phyloP scores from a whole-genome alignment of 139 green algal genomes.

The Haematococcus lacustris region DNA sequence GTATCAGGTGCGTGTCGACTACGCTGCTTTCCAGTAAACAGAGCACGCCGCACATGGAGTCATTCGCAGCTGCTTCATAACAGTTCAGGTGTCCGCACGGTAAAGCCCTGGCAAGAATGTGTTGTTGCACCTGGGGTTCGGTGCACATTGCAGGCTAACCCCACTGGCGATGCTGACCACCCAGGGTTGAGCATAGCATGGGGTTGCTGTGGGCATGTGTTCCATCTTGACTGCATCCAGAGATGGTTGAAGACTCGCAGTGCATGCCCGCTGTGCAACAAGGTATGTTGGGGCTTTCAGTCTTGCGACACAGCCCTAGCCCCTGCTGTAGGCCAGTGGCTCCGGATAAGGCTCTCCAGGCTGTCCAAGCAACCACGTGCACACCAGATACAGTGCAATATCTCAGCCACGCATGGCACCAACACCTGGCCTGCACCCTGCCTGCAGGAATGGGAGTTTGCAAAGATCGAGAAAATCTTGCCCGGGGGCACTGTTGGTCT shows the following conservation, averaged over 20 bases:
- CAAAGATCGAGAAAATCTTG: conserved; percentile 51
- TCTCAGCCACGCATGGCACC: background rate
- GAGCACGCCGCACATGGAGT: background rate
- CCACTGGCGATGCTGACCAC: conserved; percentile 83
- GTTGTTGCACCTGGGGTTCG: background rate
- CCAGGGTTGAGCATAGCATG: conserved; percentile 89
- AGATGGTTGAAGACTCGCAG: conserved; percentile 91
- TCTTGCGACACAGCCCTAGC: background rate
- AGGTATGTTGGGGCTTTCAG: conserved; percentile 21
- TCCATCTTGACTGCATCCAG: conserved; percentile 98
- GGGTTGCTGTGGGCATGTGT: conserved; percentile 92
- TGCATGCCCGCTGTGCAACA: conserved; percentile 93
- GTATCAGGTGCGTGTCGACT: conserved; percentile 61
- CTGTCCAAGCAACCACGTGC: background rate
- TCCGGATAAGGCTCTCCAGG: background rate
- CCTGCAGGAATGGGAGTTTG: conserved; percentile 79
- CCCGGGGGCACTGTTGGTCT: conserved; percentile 7
- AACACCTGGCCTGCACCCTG: background rate
- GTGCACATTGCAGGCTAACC: conserved; percentile 73
- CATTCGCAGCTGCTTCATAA: background rate
- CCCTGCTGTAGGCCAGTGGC: background rate
- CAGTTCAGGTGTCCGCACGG: background rate
- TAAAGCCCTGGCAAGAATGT: background rate
- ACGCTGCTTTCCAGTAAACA: background rate
- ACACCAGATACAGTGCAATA: background rate